Percentiles rank a stretch among this genome's conserved stretches.
Evolutionary conservation across 768 basidiomycete species (phyloP).

Genomic region (Mycena indigotica): DNA sequence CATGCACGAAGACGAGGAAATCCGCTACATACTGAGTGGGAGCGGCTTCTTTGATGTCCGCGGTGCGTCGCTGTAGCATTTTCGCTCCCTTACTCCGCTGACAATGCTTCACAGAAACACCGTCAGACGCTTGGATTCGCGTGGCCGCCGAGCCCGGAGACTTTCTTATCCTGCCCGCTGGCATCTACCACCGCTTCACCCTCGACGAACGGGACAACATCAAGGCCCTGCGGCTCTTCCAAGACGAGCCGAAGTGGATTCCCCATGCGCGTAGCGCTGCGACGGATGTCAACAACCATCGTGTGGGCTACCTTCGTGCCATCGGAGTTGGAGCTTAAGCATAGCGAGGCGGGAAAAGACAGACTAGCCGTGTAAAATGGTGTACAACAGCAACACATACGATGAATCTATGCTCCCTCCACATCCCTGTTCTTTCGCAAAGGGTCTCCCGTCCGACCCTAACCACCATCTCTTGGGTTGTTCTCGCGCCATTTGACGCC

Average conservation of each 20-base stretch:
- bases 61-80: conserved; percentile 42
- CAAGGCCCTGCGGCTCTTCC: conserved; percentile 81
- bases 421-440: no score
- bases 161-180: conserved; percentile 83
- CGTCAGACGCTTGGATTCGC: conserved; percentile 79
- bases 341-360: no score
- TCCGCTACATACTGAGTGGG: conserved; percentile 85
- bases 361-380: no score
- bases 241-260: conserved; percentile 40
- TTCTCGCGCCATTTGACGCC: no score
- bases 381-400: no score
- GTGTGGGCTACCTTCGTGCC: not conserved
- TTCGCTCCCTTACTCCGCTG: not conserved
- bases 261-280: not conserved
- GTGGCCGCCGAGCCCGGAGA: conserved; percentile 77
- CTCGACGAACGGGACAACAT: conserved; percentile 76
- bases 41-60: conserved; percentile 92
- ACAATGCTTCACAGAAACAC: conserved; percentile 49
- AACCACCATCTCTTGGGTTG: no score
- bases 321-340: conserved; percentile 1
- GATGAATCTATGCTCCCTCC: no score
- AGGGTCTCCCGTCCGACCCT: no score
- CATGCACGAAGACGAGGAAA: conserved; percentile 96
- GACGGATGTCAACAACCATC: not conserved
- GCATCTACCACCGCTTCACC: conserved; percentile 95